phyloP scores from a whole-genome alignment of 2,329 filamentous ascomycete genomes.

The Neofusicoccum laricinum region DNA sequence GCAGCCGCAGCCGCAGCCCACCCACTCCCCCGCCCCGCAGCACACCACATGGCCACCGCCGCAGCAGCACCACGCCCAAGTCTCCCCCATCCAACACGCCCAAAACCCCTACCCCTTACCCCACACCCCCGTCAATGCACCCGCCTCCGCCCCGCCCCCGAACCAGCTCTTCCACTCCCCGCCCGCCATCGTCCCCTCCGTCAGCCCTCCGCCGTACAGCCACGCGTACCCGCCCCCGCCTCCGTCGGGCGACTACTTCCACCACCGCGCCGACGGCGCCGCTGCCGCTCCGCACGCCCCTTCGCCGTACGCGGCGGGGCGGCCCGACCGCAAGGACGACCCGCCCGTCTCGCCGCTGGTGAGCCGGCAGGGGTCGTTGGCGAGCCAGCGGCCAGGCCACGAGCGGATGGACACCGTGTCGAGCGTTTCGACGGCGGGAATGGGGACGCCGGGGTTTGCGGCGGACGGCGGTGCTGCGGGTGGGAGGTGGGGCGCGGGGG shows the following conservation, averaged over 20 bases:
- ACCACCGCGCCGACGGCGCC: not conserved
- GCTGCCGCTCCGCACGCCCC: not conserved
- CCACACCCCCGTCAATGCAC: not conserved
- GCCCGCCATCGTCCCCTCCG: not conserved
- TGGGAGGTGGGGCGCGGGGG: no score
- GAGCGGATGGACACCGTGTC: not conserved
- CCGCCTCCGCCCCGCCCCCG: not conserved
- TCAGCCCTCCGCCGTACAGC: not conserved
- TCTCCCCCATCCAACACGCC: not conserved
- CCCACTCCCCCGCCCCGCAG: not conserved
- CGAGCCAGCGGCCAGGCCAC: not conserved
- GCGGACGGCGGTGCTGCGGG: no score
- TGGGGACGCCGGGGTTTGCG: not conserved
- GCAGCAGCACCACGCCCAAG: not conserved
- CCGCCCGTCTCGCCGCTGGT: not conserved
- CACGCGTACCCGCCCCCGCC: not conserved
- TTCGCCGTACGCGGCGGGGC: no score
- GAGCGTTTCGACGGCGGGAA: not conserved
- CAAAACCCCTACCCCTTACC: not conserved
- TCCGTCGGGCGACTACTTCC: not conserved
- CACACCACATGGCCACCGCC: not conserved
- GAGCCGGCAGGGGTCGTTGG: not conserved
- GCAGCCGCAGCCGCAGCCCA: not conserved
- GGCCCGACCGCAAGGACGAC: not conserved
- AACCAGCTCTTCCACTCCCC: not conserved